Evolutionary conservation across 371 early-diverging fungal genomes (phyloP).

Genomic region (Rhizopus sp.): DNA sequence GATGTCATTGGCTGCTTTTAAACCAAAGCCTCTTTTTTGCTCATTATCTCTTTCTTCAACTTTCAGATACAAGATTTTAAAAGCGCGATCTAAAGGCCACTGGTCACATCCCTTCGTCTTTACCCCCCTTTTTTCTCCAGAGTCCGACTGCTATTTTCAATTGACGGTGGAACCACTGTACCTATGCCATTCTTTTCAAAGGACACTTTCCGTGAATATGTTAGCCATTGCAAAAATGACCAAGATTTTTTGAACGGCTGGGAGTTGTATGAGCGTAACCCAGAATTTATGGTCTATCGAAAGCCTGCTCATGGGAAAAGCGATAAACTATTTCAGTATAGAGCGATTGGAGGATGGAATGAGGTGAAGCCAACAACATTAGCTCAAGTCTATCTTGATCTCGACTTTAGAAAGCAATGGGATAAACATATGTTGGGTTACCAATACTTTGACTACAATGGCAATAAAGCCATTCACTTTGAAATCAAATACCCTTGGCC

Average conservation of each 20-base stretch:
- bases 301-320: conserved; percentile 21
- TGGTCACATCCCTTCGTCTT: too few relatives aligned
- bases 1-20: too few relatives aligned
- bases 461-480: conserved; percentile 17
- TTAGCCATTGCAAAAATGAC: conserved; percentile 12
- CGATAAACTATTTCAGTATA: conserved; percentile 26
- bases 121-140: too few relatives aligned
- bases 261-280: conserved; percentile 28
- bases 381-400: conserved; percentile 39
- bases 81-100: neutral
- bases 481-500: conserved; percentile 51
- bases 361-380: conserved; percentile 29
- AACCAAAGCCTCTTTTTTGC: neutral
- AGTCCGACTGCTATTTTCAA: neutral
- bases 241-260: conserved; percentile 11
- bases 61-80: neutral
- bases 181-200: conserved; percentile 22
- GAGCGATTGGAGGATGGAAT: conserved; percentile 30
- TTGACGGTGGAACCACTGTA: neutral
- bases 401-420: conserved; percentile 50
- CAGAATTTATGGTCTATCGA: conserved; percentile 32
- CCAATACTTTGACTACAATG: conserved; percentile 19
- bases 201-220: conserved; percentile 13
- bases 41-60: too few relatives aligned
- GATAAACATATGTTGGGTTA: conserved; percentile 48